These are phyloP conservation scores for Colletotrichum higginsianum DNA, from an alignment of 2,329 filamentous ascomycete species.

Conservation along the genomic window DNA sequence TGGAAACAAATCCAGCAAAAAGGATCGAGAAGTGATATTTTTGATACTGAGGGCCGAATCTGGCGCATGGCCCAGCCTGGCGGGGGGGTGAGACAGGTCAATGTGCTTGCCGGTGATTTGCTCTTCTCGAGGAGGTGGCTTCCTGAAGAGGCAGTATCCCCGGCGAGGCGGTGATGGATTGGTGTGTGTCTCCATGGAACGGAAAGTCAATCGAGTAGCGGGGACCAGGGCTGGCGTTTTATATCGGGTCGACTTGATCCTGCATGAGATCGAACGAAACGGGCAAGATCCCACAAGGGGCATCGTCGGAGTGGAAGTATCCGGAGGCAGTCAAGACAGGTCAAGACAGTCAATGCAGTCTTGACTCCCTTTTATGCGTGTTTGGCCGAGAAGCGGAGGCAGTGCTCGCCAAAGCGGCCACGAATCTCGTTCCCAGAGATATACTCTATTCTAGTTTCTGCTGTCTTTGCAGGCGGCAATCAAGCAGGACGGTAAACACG, in stretches of 20 bases:
- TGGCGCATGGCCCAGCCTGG: constrained; percentile 32
- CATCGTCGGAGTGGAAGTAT: not conserved
- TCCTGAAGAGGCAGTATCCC: constrained; percentile 28
- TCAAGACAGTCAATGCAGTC: not conserved
- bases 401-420: constrained; percentile 11
- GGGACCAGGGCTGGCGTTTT: constrained; percentile 21
- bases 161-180: constrained; percentile 19
- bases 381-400: not conserved
- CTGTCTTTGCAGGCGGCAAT: not conserved
- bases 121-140: constrained; percentile 6
- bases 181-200: constrained; percentile 17
- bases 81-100: constrained; percentile 15
- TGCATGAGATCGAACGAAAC: constrained; percentile 39
- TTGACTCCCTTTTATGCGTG: not conserved
- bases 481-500: not conserved
- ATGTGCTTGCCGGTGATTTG: constrained; percentile 16
- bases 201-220: constrained; percentile 36
- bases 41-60: constrained; percentile 33
- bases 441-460: not conserved
- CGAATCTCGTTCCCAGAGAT: not conserved
- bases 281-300: constrained; percentile 26
- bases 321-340: not conserved
- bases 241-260: constrained; percentile 25
- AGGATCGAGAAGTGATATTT: constrained; percentile 39
- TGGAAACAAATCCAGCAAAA: constrained; percentile 37